phyloP scores from a whole-genome alignment of 148 eudicot genomes.

The Rhododendron williamsianum region DNA sequence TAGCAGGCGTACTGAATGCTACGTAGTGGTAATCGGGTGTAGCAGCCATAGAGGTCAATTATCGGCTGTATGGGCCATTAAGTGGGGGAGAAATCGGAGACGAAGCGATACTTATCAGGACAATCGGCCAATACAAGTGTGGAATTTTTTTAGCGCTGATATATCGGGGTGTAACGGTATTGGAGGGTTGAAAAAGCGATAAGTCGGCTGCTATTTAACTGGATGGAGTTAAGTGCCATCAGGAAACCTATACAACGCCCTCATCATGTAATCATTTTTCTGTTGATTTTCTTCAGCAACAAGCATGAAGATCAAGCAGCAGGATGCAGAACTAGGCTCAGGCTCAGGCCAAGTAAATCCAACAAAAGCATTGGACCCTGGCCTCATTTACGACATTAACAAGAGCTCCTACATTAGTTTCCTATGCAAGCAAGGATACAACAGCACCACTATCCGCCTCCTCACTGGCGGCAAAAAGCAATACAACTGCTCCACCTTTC shows the following conservation, averaged over 20 bases:
- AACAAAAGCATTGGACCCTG: constrained; percentile 51
- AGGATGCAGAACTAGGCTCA: constrained; percentile 39
- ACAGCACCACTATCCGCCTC: constrained; percentile 28
- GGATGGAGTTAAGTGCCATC: background rate
- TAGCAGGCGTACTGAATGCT: no score
- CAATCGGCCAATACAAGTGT: background rate
- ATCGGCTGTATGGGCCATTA: background rate
- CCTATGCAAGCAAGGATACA: constrained; percentile 70
- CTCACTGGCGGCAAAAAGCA: constrained; percentile 30
- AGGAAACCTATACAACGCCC: background rate
- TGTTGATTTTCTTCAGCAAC: constrained; percentile 37
- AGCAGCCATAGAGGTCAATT: background rate
- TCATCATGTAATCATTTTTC: background rate
- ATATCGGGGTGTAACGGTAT: background rate
- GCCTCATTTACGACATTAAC: constrained; percentile 58
- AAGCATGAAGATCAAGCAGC: constrained; percentile 35
- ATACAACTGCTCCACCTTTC: constrained; percentile 46
- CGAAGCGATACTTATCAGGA: background rate
- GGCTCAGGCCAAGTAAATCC: constrained; percentile 73
- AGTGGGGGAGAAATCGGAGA: background rate
- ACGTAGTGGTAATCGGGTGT: background rate
- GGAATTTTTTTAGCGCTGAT: background rate
- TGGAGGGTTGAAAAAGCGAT: background rate
- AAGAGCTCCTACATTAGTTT: constrained; percentile 43
- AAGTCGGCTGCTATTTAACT: background rate